Percentiles rank a stretch among this genome's conserved stretches.
Evolutionary conservation across 2,329 filamentous ascomycete species (phyloP).

Genomic region (Pseudocercospora musae): DNA sequence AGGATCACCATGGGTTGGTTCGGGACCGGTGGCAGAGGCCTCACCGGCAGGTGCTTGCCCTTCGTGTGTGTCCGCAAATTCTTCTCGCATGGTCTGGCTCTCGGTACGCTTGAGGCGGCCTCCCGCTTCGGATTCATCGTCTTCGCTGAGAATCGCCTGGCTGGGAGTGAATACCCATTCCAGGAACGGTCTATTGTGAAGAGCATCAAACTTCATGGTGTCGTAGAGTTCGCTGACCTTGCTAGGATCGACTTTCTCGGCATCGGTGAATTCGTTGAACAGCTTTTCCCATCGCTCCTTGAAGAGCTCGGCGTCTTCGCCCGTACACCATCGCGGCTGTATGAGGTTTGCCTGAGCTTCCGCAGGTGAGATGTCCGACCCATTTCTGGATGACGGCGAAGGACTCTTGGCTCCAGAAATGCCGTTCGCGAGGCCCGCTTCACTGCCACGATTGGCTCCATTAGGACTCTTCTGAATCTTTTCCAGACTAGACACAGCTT

Average conservation of each 20-base stretch:
- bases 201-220: slow-evolving; percentile 98
- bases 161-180: slow-evolving; percentile 97
- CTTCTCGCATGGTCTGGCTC: slow-evolving; percentile 31
- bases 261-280: slow-evolving; percentile 92
- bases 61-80: slow-evolving; percentile 34
- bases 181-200: slow-evolving; percentile 93
- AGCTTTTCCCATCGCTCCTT: slow-evolving; percentile 98
- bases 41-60: slow-evolving; percentile 23
- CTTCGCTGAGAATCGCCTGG: slow-evolving; percentile 69
- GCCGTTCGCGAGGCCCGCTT: slow-evolving; percentile 5
- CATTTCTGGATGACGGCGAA: slow-evolving; percentile 1
- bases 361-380: slow-evolving; percentile 34
- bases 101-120: slow-evolving; percentile 30
- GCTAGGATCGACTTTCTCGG: slow-evolving; percentile 96
- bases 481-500: slow-evolving; percentile 58
- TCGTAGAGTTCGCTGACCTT: slow-evolving; percentile 98
- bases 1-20: background rate
- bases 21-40: background rate
- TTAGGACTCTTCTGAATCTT: slow-evolving; percentile 50
- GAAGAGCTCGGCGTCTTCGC: slow-evolving; percentile 91
- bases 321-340: slow-evolving; percentile 91
- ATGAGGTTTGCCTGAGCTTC: slow-evolving; percentile 47
- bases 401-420: background rate
- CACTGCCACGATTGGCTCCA: slow-evolving; percentile 40
- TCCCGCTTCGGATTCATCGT: slow-evolving; percentile 27